Percentiles rank a stretch among this genome's conserved stretches.
Conservation (phyloP, 805 yeast species). For the Monosporozyma siamensis region DNA sequence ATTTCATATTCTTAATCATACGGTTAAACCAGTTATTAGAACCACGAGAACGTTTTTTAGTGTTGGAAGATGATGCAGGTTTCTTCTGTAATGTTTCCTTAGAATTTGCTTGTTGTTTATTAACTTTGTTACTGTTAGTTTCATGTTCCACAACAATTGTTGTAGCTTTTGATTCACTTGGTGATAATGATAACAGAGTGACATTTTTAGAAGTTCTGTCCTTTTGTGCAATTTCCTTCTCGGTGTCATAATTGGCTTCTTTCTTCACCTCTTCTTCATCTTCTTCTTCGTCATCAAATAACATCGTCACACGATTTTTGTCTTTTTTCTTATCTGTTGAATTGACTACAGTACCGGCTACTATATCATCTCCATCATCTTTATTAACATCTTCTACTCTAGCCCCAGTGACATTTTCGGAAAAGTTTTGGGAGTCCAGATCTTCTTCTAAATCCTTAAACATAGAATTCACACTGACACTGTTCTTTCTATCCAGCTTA, state of each 20-base stretch:
- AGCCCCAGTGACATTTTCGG: background rate
- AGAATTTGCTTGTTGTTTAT: background rate
- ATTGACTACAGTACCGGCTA: background rate
- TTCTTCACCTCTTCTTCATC: background rate
- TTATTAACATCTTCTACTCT: background rate
- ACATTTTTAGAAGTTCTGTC: background rate
- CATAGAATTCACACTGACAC: constrained; percentile 12
- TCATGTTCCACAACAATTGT: background rate
- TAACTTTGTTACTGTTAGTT: background rate
- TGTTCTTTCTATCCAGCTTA: background rate
- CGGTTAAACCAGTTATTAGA: constrained; percentile 1
- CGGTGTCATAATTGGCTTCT: constrained; percentile 3
- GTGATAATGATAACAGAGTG: background rate
- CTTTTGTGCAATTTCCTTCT: too few species aligned
- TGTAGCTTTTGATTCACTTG: background rate
- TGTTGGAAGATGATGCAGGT: background rate
- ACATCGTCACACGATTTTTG: constrained; percentile 23
- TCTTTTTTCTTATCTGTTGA: constrained; percentile 2
- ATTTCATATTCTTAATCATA: constrained; percentile 1
- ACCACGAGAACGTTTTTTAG: background rate
- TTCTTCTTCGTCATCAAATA: constrained; percentile 23
- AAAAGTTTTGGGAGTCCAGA: background rate
- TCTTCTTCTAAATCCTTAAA: constrained; percentile 28
- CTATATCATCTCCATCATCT: background rate
- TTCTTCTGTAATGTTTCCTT: background rate